phyloP scores from a whole-genome alignment of 352 stramenopile genomes.

The Phytophthora aleatoria region DNA sequence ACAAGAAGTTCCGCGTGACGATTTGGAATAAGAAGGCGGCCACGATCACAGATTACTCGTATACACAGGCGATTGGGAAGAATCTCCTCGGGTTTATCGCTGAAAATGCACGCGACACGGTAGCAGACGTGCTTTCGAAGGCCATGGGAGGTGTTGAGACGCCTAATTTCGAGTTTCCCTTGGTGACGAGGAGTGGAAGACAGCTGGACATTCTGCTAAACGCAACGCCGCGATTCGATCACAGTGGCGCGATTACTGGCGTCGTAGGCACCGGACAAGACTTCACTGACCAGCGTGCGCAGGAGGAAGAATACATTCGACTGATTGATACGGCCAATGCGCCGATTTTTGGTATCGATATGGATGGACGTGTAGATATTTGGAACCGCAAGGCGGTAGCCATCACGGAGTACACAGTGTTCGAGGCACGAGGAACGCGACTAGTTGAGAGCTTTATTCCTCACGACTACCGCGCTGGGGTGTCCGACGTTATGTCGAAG shows the following conservation, averaged over 20 bases:
- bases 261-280: conserved; percentile 84
- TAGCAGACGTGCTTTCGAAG: conserved; percentile 72
- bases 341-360: conserved; percentile 91
- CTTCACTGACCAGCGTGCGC: conserved; percentile 80
- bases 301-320: conserved; percentile 87
- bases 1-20: conserved; percentile 81
- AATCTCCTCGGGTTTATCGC: conserved; percentile 75
- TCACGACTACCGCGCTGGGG: conserved; percentile 60
- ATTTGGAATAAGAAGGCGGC: conserved; percentile 95
- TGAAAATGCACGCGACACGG: conserved; percentile 61
- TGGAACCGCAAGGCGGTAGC: conserved; percentile 92
- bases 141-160: conserved; percentile 68
- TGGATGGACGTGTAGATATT: conserved; percentile 82
- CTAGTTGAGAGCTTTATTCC: conserved; percentile 93
- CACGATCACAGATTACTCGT: conserved; percentile 88
- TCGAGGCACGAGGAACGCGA: conserved; percentile 87
- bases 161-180: conserved; percentile 86
- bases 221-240: conserved; percentile 72
- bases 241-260: conserved; percentile 71
- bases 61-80: conserved; percentile 85
- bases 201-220: conserved; percentile 85
- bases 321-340: conserved; percentile 92
- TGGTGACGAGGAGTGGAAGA: conserved; percentile 75
- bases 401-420: conserved; percentile 90
- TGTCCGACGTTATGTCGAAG: conserved; percentile 69